Base-by-base conservation (phyloP, 371 early-diverging fungal genomes). In the Rhizopus delemar region DNA sequence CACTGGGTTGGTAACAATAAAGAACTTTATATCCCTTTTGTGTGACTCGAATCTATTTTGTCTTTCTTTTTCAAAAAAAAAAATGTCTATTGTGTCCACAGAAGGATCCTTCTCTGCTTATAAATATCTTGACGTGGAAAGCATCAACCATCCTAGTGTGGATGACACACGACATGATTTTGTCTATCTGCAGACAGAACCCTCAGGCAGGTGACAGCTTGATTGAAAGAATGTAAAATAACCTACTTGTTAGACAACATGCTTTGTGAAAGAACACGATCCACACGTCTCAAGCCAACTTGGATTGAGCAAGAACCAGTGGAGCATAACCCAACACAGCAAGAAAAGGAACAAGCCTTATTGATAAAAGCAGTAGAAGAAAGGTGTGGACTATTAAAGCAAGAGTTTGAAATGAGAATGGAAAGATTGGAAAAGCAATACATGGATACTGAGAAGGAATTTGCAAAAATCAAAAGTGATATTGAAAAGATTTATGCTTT, bases 1-100 rank as follows among this genome's bases (percentile, higher is more conserved):
- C 65, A 8, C 70, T 74, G 12, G 74, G 73, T 0, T 79, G 80
- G 80, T 76, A 67, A 65, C 36, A 36, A 36, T 36, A 36, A 36
- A 36, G 6, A 36, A 8, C 11, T 36, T 8, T 36, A 8, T 36
- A 36, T 36, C 0, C 36, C 36, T 36, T 36, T 36, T 11, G 6
- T 39, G 39, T 39, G 8, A 9, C 9, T 39, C 2, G 39, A 39
- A 39, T 39, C 39, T 39, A 12, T 39, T 39, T 39, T 39, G 9
- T 39, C 8, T 9, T 39, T 9, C 12, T 39, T 39, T 39, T 39
- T 2, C 0, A 39, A 9, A 12, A 9, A 39, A 39, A 39, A 39
- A 39, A 39, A 43, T 43, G 43, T 43, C 43, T 1, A 15, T 43
- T 43, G 8, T n/a, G 2, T 13, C 43, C n/a, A 11, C 0, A n/a